These are phyloP conservation scores for Nadsonia fulvescens DNA, from an alignment of 805 yeast species.

Conservation along the genomic window DNA sequence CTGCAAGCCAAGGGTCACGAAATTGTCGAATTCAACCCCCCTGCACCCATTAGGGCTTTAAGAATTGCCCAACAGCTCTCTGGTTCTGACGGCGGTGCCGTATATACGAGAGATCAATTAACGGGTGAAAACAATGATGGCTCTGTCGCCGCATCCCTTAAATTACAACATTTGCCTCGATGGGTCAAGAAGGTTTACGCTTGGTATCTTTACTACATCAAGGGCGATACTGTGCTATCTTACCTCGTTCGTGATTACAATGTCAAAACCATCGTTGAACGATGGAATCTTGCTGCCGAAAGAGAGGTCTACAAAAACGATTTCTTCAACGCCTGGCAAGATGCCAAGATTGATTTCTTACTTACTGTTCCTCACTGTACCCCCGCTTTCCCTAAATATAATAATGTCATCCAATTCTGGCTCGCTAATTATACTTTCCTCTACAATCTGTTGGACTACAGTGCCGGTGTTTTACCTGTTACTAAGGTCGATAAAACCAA, in stretches of 20 bases:
- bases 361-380: slow-evolving; percentile 25
- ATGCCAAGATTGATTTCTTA: slow-evolving; percentile 21
- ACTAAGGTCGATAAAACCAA: slow-evolving; percentile 28
- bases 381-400: slow-evolving; percentile 24
- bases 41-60: slow-evolving; percentile 37
- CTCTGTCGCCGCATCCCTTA: slow-evolving; percentile 19
- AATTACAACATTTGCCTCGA: slow-evolving; percentile 19
- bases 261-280: slow-evolving; percentile 19
- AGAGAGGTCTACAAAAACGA: slow-evolving; percentile 20
- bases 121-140: slow-evolving; percentile 20
- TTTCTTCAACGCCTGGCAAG: slow-evolving; percentile 20
- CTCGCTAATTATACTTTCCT: slow-evolving; percentile 35
- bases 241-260: slow-evolving; percentile 20
- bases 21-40: slow-evolving; percentile 26
- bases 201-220: slow-evolving; percentile 17
- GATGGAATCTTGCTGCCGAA: slow-evolving; percentile 19
- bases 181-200: slow-evolving; percentile 20
- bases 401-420: slow-evolving; percentile 19
- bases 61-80: slow-evolving; percentile 32
- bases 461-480: slow-evolving; percentile 41
- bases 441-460: slow-evolving; percentile 36
- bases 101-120: slow-evolving; percentile 12
- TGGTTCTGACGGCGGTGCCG: slow-evolving; percentile 19
- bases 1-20: slow-evolving; percentile 27
- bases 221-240: slow-evolving; percentile 22